Evolutionary conservation across 306 rosid genomes (phyloP).

Genomic region (Fragaria nilgerrensis): DNA sequence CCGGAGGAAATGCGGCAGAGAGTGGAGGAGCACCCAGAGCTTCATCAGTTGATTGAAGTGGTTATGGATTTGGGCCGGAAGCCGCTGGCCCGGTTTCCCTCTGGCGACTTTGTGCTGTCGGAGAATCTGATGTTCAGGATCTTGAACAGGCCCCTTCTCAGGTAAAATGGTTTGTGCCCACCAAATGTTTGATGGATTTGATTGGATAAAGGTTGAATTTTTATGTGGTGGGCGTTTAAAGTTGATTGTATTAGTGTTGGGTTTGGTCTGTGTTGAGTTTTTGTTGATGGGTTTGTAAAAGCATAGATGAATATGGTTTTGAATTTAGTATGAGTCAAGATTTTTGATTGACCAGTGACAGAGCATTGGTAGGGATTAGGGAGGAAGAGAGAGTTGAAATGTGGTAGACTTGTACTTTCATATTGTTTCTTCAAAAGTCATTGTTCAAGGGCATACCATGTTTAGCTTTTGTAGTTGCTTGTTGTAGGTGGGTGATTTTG

Average conservation of each 20-base stretch:
- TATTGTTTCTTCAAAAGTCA: background rate
- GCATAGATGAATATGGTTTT: background rate
- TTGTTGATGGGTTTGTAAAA: background rate
- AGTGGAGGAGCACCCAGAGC: constrained; percentile 64
- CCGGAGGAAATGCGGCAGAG: constrained; percentile 83
- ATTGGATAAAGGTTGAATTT: background rate
- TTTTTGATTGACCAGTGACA: background rate
- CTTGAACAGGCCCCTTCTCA: constrained; percentile 79
- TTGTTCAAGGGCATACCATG: background rate
- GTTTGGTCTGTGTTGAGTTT: background rate
- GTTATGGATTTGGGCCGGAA: constrained; percentile 96
- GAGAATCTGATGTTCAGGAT: constrained; percentile 67
- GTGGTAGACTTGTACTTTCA: background rate
- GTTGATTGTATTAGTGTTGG: background rate
- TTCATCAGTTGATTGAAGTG: constrained; percentile 71
- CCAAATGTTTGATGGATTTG: constrained; percentile 28
- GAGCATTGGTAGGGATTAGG: background rate
- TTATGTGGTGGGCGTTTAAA: background rate
- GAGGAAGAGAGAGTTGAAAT: background rate
- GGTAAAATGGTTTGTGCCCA: constrained; percentile 39
- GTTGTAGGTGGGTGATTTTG: constrained; percentile 44
- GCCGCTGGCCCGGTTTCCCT: constrained; percentile 86
- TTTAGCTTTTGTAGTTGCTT: constrained; percentile 24
- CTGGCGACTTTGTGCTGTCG: constrained; percentile 74
- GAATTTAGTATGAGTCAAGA: background rate